Percentiles rank a stretch among this genome's conserved stretches.
Evolutionary conservation across 2,329 filamentous ascomycete genomes (phyloP).

Genomic region (Trichoderma simmonsii): DNA sequence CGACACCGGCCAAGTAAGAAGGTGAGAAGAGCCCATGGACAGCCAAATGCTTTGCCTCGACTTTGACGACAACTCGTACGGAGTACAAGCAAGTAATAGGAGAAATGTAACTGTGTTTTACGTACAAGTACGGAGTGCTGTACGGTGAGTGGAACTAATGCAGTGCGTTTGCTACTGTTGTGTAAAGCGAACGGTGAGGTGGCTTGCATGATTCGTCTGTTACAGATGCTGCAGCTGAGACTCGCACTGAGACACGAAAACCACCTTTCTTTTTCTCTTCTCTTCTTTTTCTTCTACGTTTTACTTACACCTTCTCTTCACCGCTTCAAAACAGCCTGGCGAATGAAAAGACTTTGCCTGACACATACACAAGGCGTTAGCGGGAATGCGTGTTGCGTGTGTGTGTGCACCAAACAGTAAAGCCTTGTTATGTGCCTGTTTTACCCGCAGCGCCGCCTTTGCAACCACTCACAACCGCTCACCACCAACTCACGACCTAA

Average conservation of each 20-base stretch:
- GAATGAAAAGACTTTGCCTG: neutral
- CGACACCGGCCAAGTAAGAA: neutral
- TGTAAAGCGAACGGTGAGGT: slow-evolving; percentile 4
- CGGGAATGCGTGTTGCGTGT: neutral
- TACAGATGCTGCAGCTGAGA: slow-evolving; percentile 14
- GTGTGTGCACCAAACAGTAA: neutral
- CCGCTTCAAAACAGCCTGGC: neutral
- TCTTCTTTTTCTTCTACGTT: neutral
- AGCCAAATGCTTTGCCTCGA: neutral
- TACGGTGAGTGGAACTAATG: neutral
- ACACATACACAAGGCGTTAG: neutral
- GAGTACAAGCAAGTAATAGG: neutral
- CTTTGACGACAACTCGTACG: neutral
- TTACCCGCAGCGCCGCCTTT: slow-evolving; percentile 10
- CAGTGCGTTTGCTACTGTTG: neutral
- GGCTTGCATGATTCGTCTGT: slow-evolving; percentile 10
- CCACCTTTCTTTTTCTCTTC: neutral
- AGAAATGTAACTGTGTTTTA: neutral
- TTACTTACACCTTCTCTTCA: neutral
- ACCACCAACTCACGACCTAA: neutral
- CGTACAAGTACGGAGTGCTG: neutral
- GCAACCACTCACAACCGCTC: neutral
- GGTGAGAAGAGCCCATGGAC: neutral
- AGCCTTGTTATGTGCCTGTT: slow-evolving; percentile 4
- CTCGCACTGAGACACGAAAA: neutral